Evolutionary conservation across 805 yeast genomes (phyloP).

Genomic region (Scheffersomyces lignosus): DNA sequence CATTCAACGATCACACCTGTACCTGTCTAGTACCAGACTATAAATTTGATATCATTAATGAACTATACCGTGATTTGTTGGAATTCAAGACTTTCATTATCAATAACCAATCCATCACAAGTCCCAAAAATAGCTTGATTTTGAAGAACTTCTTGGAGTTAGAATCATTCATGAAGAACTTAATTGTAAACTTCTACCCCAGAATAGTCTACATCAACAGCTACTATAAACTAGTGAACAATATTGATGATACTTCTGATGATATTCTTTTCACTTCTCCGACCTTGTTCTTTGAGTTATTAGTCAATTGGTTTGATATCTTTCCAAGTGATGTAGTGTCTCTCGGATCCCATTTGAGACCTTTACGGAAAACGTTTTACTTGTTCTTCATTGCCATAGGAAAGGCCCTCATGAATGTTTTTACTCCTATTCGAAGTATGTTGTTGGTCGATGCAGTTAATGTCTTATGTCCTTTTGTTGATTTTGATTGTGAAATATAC

Average conservation of each 20-base stretch:
- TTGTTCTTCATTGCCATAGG: conserved; percentile 38
- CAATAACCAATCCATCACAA: conserved; percentile 8
- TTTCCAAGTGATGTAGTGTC: conserved; percentile 34
- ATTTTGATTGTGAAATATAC: conserved; percentile 23
- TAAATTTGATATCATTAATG: conserved; percentile 26
- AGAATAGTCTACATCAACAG: conserved; percentile 24
- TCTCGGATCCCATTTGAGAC: conserved; percentile 24
- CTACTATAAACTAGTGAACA: conserved; percentile 17
- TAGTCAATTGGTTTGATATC: conserved; percentile 36
- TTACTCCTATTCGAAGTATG: conserved; percentile 35
- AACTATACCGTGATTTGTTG: conserved; percentile 23
- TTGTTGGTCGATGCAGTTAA: conserved; percentile 35
- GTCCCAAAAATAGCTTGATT: conserved; percentile 5
- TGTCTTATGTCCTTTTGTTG: conserved; percentile 31
- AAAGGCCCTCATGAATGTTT: conserved; percentile 29
- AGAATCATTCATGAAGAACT: conserved; percentile 26
- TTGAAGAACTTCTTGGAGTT: conserved; percentile 22
- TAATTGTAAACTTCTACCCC: conserved; percentile 28
- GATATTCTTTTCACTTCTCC: conserved; percentile 28
- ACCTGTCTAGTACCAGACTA: conserved; percentile 35
- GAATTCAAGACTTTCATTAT: conserved; percentile 25
- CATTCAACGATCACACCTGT: conserved; percentile 21
- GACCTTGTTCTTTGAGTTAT: conserved; percentile 30
- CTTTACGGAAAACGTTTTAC: conserved; percentile 33
- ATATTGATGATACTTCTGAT: conserved; percentile 11